These are phyloP conservation scores for Hypericum perforatum DNA, from an alignment of 345 rosid genomes.

Conservation along the genomic window DNA sequence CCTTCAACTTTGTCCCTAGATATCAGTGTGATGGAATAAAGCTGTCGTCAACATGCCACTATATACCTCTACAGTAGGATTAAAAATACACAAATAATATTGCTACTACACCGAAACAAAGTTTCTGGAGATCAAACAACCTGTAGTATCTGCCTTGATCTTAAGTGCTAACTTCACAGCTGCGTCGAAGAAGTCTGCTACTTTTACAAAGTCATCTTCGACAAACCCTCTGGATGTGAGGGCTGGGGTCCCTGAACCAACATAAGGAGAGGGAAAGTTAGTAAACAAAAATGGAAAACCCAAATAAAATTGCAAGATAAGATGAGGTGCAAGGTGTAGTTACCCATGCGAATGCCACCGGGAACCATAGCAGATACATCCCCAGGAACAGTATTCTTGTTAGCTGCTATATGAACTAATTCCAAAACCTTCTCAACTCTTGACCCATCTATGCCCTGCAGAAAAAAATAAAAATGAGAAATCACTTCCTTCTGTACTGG, in stretches of 20 bases:
- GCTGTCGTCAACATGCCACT: not conserved
- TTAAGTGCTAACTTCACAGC: constrained; percentile 76
- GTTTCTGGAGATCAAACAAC: constrained; percentile 18
- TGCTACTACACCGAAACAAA: too few relatives aligned
- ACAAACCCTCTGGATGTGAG: constrained; percentile 89
- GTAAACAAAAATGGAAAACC: not conserved
- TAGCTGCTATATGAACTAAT: constrained; percentile 84
- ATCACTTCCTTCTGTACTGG: not conserved
- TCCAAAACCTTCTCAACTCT: constrained; percentile 93
- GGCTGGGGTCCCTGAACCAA: constrained; percentile 77
- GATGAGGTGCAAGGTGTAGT: constrained; percentile 8
- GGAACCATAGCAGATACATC: constrained; percentile 99
- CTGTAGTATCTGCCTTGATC: constrained; percentile 62
- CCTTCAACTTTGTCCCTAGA: constrained; percentile 81
- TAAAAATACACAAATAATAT: too few relatives aligned
- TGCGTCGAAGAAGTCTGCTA: constrained; percentile 79
- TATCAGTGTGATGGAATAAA: constrained; percentile 1
- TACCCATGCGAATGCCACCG: constrained; percentile 97
- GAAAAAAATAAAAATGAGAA: constrained; percentile 6
- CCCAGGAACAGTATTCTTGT: constrained; percentile 94
- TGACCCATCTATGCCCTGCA: constrained; percentile 86
- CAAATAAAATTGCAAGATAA: constrained; percentile 6
- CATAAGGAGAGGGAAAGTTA: constrained; percentile 9
- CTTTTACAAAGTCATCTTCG: constrained; percentile 82
- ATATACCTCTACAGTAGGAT: not conserved